A percentile compares a stretch with the other conserved stretches of the same genome.
Evolutionary conservation across 192 early-diverging fungal genomes (phyloP).

Genomic region (Neocallimastix lanati): DNA sequence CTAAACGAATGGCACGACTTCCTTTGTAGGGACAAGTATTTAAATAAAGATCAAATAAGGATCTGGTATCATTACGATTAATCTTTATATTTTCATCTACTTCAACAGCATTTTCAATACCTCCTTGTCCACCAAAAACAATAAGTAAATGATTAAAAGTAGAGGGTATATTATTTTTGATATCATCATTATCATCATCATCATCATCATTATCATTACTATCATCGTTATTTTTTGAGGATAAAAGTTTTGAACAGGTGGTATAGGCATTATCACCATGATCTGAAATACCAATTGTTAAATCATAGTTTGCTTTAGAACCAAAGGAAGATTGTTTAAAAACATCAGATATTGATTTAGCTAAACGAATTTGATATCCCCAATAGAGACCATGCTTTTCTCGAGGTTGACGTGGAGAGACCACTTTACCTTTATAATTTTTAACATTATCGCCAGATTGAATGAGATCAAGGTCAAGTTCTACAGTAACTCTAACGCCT

Average conservation of each 20-base stretch:
- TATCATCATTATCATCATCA: not conserved
- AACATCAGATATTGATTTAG: conserved; percentile 32
- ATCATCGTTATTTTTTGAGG: conserved; percentile 1
- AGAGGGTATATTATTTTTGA: not conserved
- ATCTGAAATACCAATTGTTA: conserved; percentile 42
- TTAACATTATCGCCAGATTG: conserved; percentile 1
- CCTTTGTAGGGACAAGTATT: conserved; percentile 35
- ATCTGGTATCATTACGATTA: conserved; percentile 27
- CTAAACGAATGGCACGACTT: conserved; percentile 38
- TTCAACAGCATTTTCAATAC: conserved; percentile 42
- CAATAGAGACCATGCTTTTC: conserved; percentile 43
- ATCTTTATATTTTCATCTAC: conserved; percentile 32
- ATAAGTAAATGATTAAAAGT: conserved; percentile 32
- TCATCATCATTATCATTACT: conserved; percentile 1
- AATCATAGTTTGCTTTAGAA: conserved; percentile 37
- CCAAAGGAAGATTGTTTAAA: conserved; percentile 31
- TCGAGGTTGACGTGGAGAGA: conserved; percentile 36
- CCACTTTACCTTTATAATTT: conserved; percentile 22
- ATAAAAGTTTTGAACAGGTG: conserved; percentile 1
- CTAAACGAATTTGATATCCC: conserved; percentile 46
- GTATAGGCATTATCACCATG: conserved; percentile 11
- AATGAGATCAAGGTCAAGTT: conserved; percentile 11
- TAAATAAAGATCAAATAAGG: conserved; percentile 42
- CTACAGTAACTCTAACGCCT: conserved; percentile 40
- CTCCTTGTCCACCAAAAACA: conserved; percentile 49